Percentiles rank a stretch among this genome's conserved stretches.
These are phyloP conservation scores for Kluyveromyces starmeri DNA, from an alignment of 805 yeast genomes.

Conservation along the genomic window DNA sequence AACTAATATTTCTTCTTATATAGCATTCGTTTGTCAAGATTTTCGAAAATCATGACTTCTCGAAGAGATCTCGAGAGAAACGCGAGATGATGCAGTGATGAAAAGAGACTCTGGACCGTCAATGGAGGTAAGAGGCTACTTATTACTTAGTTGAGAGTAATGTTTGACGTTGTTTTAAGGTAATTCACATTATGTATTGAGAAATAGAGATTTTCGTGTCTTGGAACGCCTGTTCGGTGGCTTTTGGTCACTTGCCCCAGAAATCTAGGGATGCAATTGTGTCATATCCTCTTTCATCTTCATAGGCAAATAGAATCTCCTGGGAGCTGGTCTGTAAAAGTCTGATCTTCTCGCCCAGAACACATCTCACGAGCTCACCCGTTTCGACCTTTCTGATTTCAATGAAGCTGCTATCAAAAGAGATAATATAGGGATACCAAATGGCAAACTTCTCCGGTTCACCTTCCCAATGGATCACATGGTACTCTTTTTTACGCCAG, in stretches of 20 bases:
- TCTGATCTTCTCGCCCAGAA: slow-evolving; percentile 85
- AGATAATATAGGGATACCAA: slow-evolving; percentile 87
- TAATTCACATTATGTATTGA: too few species aligned
- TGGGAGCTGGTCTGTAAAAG: slow-evolving; percentile 84
- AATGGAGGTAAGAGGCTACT: too few species aligned
- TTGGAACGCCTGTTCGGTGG: too few species aligned
- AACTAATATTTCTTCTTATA: too few species aligned
- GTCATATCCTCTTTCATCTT: slow-evolving; percentile 82
- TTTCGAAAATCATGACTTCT: too few species aligned
- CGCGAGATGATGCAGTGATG: too few species aligned
- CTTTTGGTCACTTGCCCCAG: slow-evolving; percentile 43
- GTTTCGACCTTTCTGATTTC: slow-evolving; percentile 89
- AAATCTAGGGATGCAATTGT: slow-evolving; percentile 89
- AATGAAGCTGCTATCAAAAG: slow-evolving; percentile 83
- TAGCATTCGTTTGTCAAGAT: too few species aligned
- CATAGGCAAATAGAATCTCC: slow-evolving; percentile 88
- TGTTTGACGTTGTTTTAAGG: too few species aligned
- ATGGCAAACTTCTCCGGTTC: slow-evolving; percentile 85
- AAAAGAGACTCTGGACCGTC: too few species aligned
- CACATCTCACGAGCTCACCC: slow-evolving; percentile 77
- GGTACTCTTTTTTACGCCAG: slow-evolving; percentile 89
- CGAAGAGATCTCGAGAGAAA: too few species aligned
- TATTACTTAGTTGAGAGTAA: too few species aligned
- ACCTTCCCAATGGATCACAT: slow-evolving; percentile 97
- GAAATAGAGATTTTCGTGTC: too few species aligned